Evolutionary conservation across 495 filamentous ascomycete genomes (phyloP).

Genomic region (Daldinia decipiens): DNA sequence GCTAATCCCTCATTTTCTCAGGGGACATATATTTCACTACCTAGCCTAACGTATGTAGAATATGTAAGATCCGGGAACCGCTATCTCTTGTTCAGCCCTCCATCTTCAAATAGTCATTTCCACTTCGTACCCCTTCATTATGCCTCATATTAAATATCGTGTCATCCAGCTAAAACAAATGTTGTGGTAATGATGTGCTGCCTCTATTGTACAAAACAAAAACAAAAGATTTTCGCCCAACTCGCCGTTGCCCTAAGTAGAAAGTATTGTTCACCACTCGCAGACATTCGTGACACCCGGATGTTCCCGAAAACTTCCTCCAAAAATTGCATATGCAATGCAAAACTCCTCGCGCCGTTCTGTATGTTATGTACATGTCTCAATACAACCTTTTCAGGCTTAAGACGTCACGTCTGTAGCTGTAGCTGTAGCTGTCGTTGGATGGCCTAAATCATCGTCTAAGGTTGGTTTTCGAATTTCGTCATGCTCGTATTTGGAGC

Average conservation of each 20-base stretch:
- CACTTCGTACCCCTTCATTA: background rate
- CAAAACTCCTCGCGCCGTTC: constrained; percentile 35
- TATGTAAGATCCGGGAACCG: background rate
- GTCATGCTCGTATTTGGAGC: constrained; percentile 29
- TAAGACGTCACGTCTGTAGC: constrained; percentile 27
- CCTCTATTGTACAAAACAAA: constrained; percentile 26
- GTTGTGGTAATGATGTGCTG: constrained; percentile 15
- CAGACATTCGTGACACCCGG: constrained; percentile 4
- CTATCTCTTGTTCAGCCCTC: background rate
- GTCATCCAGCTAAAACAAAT: background rate
- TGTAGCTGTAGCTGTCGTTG: constrained; percentile 19
- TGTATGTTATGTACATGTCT: constrained; percentile 32
- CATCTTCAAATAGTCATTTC: background rate
- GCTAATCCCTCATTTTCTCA: background rate
- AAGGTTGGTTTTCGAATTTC: constrained; percentile 22
- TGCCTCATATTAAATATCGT: constrained; percentile 5
- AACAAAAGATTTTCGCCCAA: constrained; percentile 12
- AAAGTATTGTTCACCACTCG: background rate
- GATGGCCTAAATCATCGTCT: constrained; percentile 35
- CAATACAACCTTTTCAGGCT: constrained; percentile 29
- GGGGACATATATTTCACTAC: background rate
- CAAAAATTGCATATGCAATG: constrained; percentile 27
- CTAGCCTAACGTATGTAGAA: background rate
- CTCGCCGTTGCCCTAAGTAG: constrained; percentile 11
- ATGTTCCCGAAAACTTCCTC: constrained; percentile 4